Conservation (phyloP, 306 rosid species). For the Trifolium fragiferum region DNA sequence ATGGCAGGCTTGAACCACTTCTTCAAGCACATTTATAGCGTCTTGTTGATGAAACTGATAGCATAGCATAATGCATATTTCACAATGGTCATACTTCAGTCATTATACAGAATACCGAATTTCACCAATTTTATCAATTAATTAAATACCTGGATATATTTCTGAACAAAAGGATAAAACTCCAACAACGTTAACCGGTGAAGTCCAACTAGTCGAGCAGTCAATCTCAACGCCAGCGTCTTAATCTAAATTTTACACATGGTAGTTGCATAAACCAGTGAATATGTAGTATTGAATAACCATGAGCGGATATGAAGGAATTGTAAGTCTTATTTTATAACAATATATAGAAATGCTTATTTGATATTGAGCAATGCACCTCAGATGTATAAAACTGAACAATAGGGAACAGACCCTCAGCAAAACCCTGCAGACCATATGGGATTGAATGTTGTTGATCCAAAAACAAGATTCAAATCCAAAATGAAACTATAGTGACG, state of each 20-base stretch:
- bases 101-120: not conserved
- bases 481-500: too few species aligned
- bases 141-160: not conserved
- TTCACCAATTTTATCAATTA: not conserved
- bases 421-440: not conserved
- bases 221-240: not conserved
- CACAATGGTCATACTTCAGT: not conserved
- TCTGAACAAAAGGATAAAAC: not conserved
- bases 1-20: constrained; percentile 90
- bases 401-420: not conserved
- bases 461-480: not conserved
- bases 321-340: not conserved
- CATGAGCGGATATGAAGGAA: not conserved
- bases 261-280: not conserved
- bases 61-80: not conserved
- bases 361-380: not conserved
- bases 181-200: not conserved
- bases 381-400: not conserved
- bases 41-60: constrained; percentile 86
- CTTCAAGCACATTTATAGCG: constrained; percentile 72
- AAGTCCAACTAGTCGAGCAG: not conserved
- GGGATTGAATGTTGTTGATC: not conserved
- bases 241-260: not conserved
- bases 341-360: not conserved
- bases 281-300: not conserved